phyloP scores from a whole-genome alignment of 2,329 filamentous ascomycete genomes.

The Claviceps sp. region DNA sequence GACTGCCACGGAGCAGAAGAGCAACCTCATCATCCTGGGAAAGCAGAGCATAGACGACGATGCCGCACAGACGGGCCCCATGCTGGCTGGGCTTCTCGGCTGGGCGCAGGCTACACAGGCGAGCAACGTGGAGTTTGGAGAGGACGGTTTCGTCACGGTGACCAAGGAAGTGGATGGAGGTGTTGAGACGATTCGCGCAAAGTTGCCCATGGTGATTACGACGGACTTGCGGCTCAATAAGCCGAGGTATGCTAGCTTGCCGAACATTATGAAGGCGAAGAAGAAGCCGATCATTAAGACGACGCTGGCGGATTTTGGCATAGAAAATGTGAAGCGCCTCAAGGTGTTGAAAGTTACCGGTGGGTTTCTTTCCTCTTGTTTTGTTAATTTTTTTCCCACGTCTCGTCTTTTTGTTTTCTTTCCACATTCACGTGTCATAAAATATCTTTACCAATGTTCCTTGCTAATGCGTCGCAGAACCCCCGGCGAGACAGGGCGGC shows the following conservation, averaged over 20 bases:
- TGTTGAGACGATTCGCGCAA: constrained; percentile 73
- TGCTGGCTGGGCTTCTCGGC: constrained; percentile 82
- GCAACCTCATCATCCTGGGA: constrained; percentile 84
- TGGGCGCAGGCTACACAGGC: constrained; percentile 96
- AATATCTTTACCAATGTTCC: not conserved
- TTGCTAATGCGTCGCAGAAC: constrained; percentile 45
- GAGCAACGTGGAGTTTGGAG: constrained; percentile 64
- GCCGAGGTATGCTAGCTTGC: constrained; percentile 86
- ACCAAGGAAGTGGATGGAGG: constrained; percentile 92
- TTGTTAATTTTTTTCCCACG: constrained; percentile 7
- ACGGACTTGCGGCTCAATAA: constrained; percentile 91
- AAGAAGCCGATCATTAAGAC: constrained; percentile 98
- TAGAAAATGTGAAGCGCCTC: constrained; percentile 61
- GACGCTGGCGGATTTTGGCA: constrained; percentile 66
- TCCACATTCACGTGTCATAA: not conserved
- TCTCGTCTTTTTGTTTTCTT: not conserved
- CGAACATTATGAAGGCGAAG: constrained; percentile 99
- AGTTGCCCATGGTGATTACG: constrained; percentile 85
- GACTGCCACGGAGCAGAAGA: constrained; percentile 70
- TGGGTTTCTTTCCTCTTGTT: constrained; percentile 27
- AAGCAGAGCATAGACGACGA: constrained; percentile 99
- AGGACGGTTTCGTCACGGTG: constrained; percentile 58
- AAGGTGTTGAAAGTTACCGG: constrained; percentile 83
- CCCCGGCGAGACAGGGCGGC: constrained; percentile 74
- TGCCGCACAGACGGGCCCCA: constrained; percentile 89